Conservation (phyloP, 2,329 filamentous ascomycete species). For the Talaromyces albobiverticillius region DNA sequence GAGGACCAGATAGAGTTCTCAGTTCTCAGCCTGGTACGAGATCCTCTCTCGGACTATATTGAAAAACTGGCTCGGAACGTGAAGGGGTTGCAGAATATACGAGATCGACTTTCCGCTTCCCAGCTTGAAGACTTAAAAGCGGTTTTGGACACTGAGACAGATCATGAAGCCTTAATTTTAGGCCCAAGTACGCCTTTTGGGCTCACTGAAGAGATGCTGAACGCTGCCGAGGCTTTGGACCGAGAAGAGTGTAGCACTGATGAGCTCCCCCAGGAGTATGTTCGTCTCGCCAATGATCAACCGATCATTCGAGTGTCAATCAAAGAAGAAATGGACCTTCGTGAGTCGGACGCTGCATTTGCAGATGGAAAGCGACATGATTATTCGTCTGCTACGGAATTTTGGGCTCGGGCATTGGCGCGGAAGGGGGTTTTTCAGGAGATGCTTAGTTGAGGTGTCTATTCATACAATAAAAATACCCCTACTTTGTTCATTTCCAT, state of each 20-base stretch:
- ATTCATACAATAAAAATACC: too few relatives aligned
- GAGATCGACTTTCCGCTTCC: conserved; percentile 24
- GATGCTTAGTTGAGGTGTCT: conserved; percentile 17
- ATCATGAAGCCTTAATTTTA: conserved; percentile 19
- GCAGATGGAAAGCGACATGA: conserved; percentile 53
- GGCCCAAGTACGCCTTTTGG: conserved; percentile 36
- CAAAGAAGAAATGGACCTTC: conserved; percentile 38
- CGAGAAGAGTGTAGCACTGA: conserved; percentile 21
- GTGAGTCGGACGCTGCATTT: conserved; percentile 38
- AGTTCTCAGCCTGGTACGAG: conserved; percentile 70
- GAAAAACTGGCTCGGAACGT: conserved; percentile 45
- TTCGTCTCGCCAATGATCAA: conserved; percentile 30
- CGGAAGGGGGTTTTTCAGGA: conserved; percentile 59
- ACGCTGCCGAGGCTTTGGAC: conserved; percentile 1
- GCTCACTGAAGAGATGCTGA: conserved; percentile 25
- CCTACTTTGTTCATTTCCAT: too few relatives aligned
- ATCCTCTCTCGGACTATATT: conserved; percentile 55
- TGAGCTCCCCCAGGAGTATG: conserved; percentile 30
- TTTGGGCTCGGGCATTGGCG: conserved; percentile 67
- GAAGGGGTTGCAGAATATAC: conserved; percentile 40
- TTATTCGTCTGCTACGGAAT: conserved; percentile 66
- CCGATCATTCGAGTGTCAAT: conserved; percentile 32
- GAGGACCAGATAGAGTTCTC: conserved; percentile 70
- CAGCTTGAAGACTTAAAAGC: background rate
- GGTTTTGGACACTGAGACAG: background rate